Percentiles rank a stretch among this genome's conserved stretches.
Conservation (phyloP, 805 yeast genomes). For the Schwanniomyces occidentalis region DNA sequence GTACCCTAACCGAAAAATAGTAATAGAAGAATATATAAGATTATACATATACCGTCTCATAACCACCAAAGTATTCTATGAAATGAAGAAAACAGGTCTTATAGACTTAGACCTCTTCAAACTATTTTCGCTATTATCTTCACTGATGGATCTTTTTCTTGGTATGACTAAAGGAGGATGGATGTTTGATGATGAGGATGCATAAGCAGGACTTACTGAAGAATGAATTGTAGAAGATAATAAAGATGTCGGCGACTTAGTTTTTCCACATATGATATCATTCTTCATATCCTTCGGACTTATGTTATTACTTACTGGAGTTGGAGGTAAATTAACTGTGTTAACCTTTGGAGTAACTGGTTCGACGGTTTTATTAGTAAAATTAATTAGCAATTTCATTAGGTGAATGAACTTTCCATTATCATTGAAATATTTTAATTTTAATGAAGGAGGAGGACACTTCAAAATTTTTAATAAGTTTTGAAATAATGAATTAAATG, state of each 20-base stretch:
- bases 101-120: constrained; percentile 27
- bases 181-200: neutral
- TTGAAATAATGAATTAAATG: constrained; percentile 20
- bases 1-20: no score
- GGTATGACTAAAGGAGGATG: constrained; percentile 6
- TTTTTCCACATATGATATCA: constrained; percentile 1
- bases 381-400: constrained; percentile 36
- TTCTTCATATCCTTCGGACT: constrained; percentile 15
- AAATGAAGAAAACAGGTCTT: constrained; percentile 20
- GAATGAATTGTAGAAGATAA: no score
- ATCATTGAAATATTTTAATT: constrained; percentile 44
- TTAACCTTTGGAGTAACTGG: constrained; percentile 34
- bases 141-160: constrained; percentile 8
- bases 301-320: constrained; percentile 19
- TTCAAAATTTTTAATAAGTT: constrained; percentile 39
- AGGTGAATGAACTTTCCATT: constrained; percentile 33
- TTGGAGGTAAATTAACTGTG: constrained; percentile 14
- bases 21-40: neutral
- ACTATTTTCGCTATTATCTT: constrained; percentile 8
- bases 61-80: no score
- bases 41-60: no score
- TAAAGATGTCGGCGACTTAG: neutral
- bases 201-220: constrained; percentile 5
- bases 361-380: constrained; percentile 20
- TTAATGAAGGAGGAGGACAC: constrained; percentile 48